Base-by-base conservation (phyloP, 768 basidiomycete genomes). In the Pisolithus marmoratus region DNA sequence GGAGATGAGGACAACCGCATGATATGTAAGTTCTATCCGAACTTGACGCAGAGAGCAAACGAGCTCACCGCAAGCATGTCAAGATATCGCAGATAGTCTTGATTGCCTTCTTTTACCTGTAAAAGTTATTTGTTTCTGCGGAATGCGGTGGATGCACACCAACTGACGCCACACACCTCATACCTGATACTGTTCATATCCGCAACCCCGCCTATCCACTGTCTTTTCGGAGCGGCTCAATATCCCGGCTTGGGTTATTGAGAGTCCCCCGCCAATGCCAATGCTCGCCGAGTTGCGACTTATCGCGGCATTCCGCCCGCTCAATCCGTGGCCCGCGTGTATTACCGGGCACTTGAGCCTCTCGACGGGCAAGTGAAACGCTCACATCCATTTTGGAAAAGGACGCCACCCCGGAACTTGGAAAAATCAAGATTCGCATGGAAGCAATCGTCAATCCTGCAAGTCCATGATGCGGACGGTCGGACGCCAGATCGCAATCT, bases 401-500 rank as follows among this genome's bases (percentile, higher is more conserved):
- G 34, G 12, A 24, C 17, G 6, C 11, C 53, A 7, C 23, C 37
- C n/a, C 26, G 37, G 31, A 46, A 34, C 27, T 36, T 42, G 44
- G 45, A 31, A 37, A n/a, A 31, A 40, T 20, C 34, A 54, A 54
- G 59, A 56, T 61, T 48, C 43, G n/a, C 41, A 46, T 24, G 53
- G 48, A 40, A 51, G 37, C 31, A 49, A 56, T 50, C 49, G 56
- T 46, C 59, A 55, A 63, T 66, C 62, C 46, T 46, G 47, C 54
- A 52, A 44, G 50, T 50, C 58, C 56, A 58, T 54, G 46, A 51
- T 51, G 37, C 36, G 53, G n/a, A 48, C 6, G 12, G 40, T 41
- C 46, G 26, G 29, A 42, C 49, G 42, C 34, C 34, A 58, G 60
- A 66, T 66, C 54, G 19, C 36, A 49, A 60, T 57, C 55, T 64